Evolutionary conservation across 768 basidiomycete species (phyloP), one percentile per base, ranked within the genome.

Genomic region (Imleria badia): DNA sequence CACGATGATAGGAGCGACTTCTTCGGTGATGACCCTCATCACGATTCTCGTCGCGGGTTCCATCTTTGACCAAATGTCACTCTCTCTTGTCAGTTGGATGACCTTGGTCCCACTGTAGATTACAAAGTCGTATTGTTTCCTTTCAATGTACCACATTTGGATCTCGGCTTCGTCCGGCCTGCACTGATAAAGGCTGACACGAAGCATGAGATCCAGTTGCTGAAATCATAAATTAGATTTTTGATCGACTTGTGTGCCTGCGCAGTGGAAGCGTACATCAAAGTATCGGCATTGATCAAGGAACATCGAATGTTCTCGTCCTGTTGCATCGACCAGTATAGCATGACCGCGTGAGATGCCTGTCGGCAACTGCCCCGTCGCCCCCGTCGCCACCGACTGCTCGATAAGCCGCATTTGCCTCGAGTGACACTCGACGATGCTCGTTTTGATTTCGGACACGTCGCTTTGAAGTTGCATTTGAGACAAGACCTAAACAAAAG

Each of bases 101-200:
- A n/a, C 17, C 11, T 48, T 23, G 3, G 41, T 44, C 7, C 30
- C 7, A 7, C 31, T 30, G 9, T 50, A 49, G 6, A 56, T 36
- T 14, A 56, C 39, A 6, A 58, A 56, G 12, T 56, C 38, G 3
- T 55, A 50, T 19, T 9, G 48, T 33, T 45, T 49, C 22, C 33
- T 33, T 6, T 45, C 30, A 0, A 55, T 50, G 22, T 56, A 58
- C 56, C 56, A 50, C 26, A 8, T 29, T 13, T 45, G 53, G 3
- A 36, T 14, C 19, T 43, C 19, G 13, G 19, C 45, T 44, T n/a
- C n/a, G n/a, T n/a, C n/a, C n/a, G n/a, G n/a, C n/a, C n/a, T n/a
- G n/a, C n/a, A n/a, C n/a, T n/a, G 41, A 31, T 19, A 19, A 9
- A 48, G 52, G 9, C n/a, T 15, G 5, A 17, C 48, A 12, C 1